phyloP scores from a whole-genome alignment of 1,284 basidiomycete genomes.

The Nidula niveotomentosa region DNA sequence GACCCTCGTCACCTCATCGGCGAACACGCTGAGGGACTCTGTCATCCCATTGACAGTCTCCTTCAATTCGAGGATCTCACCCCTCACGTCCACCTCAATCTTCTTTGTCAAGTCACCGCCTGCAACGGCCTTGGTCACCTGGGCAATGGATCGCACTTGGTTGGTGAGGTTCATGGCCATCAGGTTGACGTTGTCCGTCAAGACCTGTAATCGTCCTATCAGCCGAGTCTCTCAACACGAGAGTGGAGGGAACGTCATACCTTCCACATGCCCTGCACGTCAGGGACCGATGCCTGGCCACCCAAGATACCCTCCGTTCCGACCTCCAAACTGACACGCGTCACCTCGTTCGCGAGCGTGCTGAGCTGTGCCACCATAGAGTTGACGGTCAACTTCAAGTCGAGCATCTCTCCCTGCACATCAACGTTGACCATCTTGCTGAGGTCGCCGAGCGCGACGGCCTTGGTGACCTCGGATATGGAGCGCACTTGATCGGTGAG shows the following conservation, averaged over 20 bases:
- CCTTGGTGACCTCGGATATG: constrained; percentile 96
- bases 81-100: constrained; percentile 86
- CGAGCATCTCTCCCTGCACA: constrained; percentile 96
- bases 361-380: constrained; percentile 87
- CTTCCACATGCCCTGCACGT: constrained; percentile 93
- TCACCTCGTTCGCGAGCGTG: constrained; percentile 86
- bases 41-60: constrained; percentile 94
- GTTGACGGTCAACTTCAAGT: constrained; percentile 91
- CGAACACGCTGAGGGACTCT: constrained; percentile 83
- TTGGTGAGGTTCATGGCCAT: constrained; percentile 94
- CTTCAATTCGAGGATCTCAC: constrained; percentile 88
- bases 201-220: constrained; percentile 39
- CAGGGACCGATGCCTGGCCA: constrained; percentile 88
- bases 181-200: constrained; percentile 81
- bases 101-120: constrained; percentile 89
- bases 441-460: constrained; percentile 92
- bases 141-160: constrained; percentile 87
- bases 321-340: constrained; percentile 74
- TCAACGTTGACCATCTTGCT: constrained; percentile 92
- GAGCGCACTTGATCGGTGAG: constrained; percentile 97
- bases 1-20: constrained; percentile 86
- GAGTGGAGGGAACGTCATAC: constrained; percentile 20
- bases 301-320: constrained; percentile 96
- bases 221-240: not conserved
- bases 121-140: constrained; percentile 89